These are phyloP conservation scores for Pleodorina starrii DNA, from an alignment of 139 green algal genomes.

Conservation along the genomic window DNA sequence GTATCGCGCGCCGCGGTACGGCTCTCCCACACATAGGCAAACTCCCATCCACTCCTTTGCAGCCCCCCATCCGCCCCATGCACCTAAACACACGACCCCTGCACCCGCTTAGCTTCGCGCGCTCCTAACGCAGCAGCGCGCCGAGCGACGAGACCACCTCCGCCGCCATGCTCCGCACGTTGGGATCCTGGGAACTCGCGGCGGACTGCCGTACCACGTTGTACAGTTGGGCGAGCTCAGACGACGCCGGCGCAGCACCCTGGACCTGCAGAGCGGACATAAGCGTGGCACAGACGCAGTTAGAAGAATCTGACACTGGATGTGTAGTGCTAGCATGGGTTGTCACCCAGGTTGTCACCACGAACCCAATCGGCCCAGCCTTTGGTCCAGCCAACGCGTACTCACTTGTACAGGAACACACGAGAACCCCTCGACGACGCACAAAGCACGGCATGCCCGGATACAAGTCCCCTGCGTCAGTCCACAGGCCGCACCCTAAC, in stretches of 20 bases:
- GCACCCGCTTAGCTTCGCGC: background rate
- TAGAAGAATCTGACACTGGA: no score
- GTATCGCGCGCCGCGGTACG: background rate
- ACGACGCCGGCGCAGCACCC: background rate
- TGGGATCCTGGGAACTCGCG: background rate
- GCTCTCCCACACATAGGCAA: background rate
- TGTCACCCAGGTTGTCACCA: no score
- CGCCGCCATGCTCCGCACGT: background rate
- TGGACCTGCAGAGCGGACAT: background rate
- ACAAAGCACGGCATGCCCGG: no score
- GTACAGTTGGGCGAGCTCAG: conserved; percentile 37
- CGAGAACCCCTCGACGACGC: no score
- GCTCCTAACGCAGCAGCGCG: background rate
- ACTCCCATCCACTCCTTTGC: background rate
- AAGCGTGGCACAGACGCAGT: no score
- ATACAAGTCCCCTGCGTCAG: no score
- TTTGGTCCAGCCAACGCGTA: no score
- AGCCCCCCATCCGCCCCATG: no score
- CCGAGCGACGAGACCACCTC: background rate
- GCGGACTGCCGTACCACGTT: conserved; percentile 16
- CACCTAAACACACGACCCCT: background rate
- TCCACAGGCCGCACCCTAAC: no score
- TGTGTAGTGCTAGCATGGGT: no score
- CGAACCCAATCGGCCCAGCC: no score
- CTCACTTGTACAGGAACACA: no score